A percentile compares a stretch with the other conserved stretches of the same genome.
phyloP scores from a whole-genome alignment of 2,329 filamentous ascomycete genomes.

The Chrysoporthe deuterocubensis region DNA sequence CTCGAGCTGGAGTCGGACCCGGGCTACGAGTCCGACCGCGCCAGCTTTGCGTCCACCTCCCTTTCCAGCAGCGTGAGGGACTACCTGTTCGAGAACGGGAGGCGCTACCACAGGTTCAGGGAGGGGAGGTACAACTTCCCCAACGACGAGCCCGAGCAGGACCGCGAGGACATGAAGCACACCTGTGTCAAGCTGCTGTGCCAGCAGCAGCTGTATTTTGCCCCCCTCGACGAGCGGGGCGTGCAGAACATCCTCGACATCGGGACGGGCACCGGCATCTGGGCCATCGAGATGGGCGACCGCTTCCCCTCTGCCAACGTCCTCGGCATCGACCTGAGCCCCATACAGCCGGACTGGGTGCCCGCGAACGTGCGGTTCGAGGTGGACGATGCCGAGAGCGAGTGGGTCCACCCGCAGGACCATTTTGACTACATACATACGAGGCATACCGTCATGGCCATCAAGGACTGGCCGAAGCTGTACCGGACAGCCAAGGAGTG shows the following conservation, averaged over 20 bases:
- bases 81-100: slow-evolving; percentile 61
- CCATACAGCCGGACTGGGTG: slow-evolving; percentile 53
- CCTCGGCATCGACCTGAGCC: slow-evolving; percentile 48
- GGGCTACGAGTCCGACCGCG: slow-evolving; percentile 37
- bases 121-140: slow-evolving; percentile 62
- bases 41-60: slow-evolving; percentile 38
- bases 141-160: slow-evolving; percentile 64
- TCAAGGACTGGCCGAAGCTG: slow-evolving; percentile 58
- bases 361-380: slow-evolving; percentile 66
- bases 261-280: slow-evolving; percentile 62
- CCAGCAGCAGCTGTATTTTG: slow-evolving; percentile 54
- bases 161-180: slow-evolving; percentile 62
- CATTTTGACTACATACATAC: slow-evolving; percentile 65
- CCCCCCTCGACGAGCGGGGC: slow-evolving; percentile 49
- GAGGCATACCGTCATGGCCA: slow-evolving; percentile 59
- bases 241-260: slow-evolving; percentile 59
- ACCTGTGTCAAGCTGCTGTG: slow-evolving; percentile 54
- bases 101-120: slow-evolving; percentile 60
- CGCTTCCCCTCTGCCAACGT: slow-evolving; percentile 46
- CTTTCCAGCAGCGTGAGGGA: slow-evolving; percentile 48
- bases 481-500: slow-evolving; percentile 53
- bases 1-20: slow-evolving; percentile 34
- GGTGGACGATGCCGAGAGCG: slow-evolving; percentile 63
- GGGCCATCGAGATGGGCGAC: slow-evolving; percentile 60
- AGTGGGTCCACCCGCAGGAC: slow-evolving; percentile 56